Base-by-base conservation (phyloP, 345 rosid species). In the Jatropha curcas region DNA sequence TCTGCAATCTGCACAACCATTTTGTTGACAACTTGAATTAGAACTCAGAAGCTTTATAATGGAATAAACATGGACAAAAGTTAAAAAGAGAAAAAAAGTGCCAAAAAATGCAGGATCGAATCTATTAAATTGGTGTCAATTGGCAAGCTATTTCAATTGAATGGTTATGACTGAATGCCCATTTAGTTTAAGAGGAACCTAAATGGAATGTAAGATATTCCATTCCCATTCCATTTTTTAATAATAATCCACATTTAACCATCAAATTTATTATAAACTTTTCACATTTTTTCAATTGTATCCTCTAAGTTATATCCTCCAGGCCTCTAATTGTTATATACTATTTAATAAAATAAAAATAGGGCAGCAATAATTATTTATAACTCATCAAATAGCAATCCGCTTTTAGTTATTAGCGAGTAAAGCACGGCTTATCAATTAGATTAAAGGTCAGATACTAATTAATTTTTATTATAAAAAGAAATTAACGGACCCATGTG, bases 31-130 rank as follows among this genome's bases (percentile, higher is more conserved):
- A 4, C 27, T 57, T 58, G 55, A 70, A 56, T 27, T 16, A 5
- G 52, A 69, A 69, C 35, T n/a, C n/a, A 24, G 13, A 24, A 69
- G 16, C 55, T 58, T 70, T 70, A 19, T 19, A 17, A 27, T 17
- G 48, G 73, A 70, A 58, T 39, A 68, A 53, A 53, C 16, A 65
- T 28, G 55, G 55, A 45, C 20, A 31, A 51, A 70, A 70, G 55
- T 37, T 2, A 27, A 37, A 55, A 12, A 67, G 19, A 10, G 0
- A 35, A 37, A 35, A 53, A 55, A 16, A 33, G 19, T 2, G 20
- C 2, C 5, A 27, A 31, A 27, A 22, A 52, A 66, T 35, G 12
- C 3, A n/a, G 60, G 4, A 22, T 51, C 22, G 7, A 51, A 68
- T 25, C n/a, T 46, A 45, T 45, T 5, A 53, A 53, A 53, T 35